Evolutionary conservation across 1,139 yeast genomes (phyloP).

Genomic region (Candida sojae): DNA sequence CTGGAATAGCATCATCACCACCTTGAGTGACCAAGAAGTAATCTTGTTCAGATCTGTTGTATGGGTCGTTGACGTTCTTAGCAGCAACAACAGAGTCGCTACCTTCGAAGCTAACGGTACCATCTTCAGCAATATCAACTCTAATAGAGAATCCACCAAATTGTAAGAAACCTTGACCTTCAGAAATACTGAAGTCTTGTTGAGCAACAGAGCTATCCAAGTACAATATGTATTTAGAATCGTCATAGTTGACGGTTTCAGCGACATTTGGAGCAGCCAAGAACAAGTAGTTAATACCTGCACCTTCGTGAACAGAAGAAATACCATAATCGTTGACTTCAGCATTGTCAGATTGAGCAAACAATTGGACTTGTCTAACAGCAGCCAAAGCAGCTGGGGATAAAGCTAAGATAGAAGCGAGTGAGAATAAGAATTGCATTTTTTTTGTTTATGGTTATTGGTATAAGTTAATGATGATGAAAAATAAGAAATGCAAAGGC

Average conservation of each 20-base stretch:
- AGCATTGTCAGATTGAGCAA: slow-evolving; percentile 22
- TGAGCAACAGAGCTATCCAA: slow-evolving; percentile 14
- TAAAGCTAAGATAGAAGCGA: slow-evolving; percentile 17
- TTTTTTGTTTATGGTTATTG: neutral
- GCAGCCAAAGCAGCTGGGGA: slow-evolving; percentile 24
- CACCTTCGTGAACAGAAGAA: slow-evolving; percentile 51
- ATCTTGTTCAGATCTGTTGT: slow-evolving; percentile 29
- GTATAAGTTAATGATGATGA: neutral
- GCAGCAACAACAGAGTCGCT: slow-evolving; percentile 35
- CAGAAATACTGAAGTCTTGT: neutral
- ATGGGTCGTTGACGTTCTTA: slow-evolving; percentile 43
- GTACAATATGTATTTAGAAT: slow-evolving; percentile 49
- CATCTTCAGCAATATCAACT: slow-evolving; percentile 48
- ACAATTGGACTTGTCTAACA: slow-evolving; percentile 17
- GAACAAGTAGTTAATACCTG: slow-evolving; percentile 52
- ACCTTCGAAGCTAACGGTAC: slow-evolving; percentile 44
- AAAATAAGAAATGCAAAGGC: neutral
- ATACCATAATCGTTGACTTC: slow-evolving; percentile 30
- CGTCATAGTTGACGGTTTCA: slow-evolving; percentile 48
- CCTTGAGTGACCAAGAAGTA: slow-evolving; percentile 17
- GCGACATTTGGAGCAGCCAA: slow-evolving; percentile 16
- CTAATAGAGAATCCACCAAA: slow-evolving; percentile 13
- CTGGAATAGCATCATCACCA: slow-evolving; percentile 22
- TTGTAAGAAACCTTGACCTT: slow-evolving; percentile 8
- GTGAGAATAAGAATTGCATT: slow-evolving; percentile 15